Evolutionary conservation across 2,329 filamentous ascomycete genomes (phyloP), one percentile per base, ranked within the genome.

Genomic region (Pseudogymnoascus sp.): DNA sequence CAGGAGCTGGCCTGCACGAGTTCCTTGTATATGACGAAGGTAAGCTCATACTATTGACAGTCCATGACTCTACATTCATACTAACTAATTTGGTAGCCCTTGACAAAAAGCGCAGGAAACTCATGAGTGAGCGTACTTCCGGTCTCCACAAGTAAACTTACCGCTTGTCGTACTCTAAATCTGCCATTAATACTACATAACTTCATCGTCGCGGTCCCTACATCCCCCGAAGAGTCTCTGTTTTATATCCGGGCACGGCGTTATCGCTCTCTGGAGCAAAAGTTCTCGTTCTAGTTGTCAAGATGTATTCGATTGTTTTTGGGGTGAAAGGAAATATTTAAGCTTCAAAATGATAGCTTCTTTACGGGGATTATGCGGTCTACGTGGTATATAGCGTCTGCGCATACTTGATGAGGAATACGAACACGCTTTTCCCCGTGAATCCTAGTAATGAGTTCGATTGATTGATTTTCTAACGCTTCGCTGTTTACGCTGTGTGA

Each of bases 1-100:
- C 85, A 39, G 94, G 94, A 38, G 88, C 84, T 65, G 93, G 83
- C 64, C 81, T 99, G 70, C 91, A 97, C 74, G 94, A 97, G 76
- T 97, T 97, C 78, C 81, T 97, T 73, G 84, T 92, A 16, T 96
- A 91, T 76, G 91, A 96, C 75, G 82, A 86, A 79, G 84, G 85
- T 88, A 81, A 75, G 85, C 76, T 22, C 8, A 39, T 9, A 25
- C 11, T 14, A 16, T 22, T 30, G 25, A 7, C 58, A 55, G 33
- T 9, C 41, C 67, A 11, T 38, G 6, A 33, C 71, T 23, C 67
- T 19, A 14, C 9, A 36, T 5, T 33, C 58, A 65, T 69, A 63
- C 74, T 82, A 69, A 82, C 71, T 4, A 60, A 38, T 33, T 23
- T 41, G 63, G 71, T 67, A 89, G 87, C 76, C 67, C 89, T 87